Evolutionary conservation across 2,329 filamentous ascomycete species (phyloP), one percentile per base, ranked within the genome.

Genomic region (Aureobasidium sp.): DNA sequence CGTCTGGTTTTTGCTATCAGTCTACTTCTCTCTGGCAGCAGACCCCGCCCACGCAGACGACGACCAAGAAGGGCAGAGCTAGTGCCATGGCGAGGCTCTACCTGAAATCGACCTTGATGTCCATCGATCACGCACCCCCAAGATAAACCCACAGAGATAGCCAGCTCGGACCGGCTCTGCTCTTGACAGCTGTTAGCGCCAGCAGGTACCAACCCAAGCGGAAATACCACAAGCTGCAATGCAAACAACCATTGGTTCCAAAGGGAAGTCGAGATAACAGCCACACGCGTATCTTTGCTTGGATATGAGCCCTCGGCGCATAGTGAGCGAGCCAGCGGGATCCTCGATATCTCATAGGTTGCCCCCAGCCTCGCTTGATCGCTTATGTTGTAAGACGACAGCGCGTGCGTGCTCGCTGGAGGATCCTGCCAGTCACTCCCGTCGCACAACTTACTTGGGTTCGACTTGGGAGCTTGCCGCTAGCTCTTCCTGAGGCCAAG

Each of bases 151-250:
- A 42, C 14, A 37, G 14, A 37, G 22, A 47, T 37, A 20, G 20
- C 29, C 6, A 12, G 55, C 55, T 47, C 42, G 31, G 42, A 27
- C 55, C 55, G 55, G 14, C 42, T 31, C 20, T 58, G 9, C 11
- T 25, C 14, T 49, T 59, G 56, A 59, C 56, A 59, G 45, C 44
- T 59, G 34, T 37, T 59, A 59, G 56, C 56, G 56, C 56, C 34
- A 59, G 56, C 44, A 59, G 42, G 56, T 31, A 48, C 56, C 29
- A 49, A 41, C 31, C 34, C 56, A 59, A 59, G 42, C 17, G 45
- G 36, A 41, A 41, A 42, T 49, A 59, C 44, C 56, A 59, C 45
- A 47, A 22, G 41, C 55, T 47, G 27, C 27, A 31, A 34, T 36
- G 41, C 36, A 27, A 36, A n/a, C 5, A 20, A 37, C n/a, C 44